Conservation (phyloP, 1,284 basidiomycete species). For the Microbotryum violaceum region DNA sequence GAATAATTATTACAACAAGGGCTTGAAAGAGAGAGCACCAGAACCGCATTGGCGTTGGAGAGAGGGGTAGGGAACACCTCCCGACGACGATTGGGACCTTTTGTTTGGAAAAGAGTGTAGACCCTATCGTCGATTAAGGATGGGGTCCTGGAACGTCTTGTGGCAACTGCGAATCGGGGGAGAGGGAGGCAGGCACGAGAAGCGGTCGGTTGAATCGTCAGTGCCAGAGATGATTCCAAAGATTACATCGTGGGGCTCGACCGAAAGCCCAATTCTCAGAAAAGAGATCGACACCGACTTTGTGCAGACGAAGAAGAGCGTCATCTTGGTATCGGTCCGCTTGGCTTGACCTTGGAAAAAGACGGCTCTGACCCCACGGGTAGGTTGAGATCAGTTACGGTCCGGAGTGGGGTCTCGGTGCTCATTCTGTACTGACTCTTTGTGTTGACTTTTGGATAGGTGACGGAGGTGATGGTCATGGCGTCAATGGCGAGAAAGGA, state of each 20-base stretch:
- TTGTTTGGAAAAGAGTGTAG: no score
- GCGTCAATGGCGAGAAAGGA: not conserved
- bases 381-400: not conserved
- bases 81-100: no score
- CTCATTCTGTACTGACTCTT: slow-evolving; percentile 37
- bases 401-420: not conserved
- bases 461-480: no score
- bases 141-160: slow-evolving; percentile 16
- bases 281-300: slow-evolving; percentile 56
- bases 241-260: no score
- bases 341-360: slow-evolving; percentile 92
- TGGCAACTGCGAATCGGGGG: slow-evolving; percentile 7
- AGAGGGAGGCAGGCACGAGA: not conserved
- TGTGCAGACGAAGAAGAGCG: slow-evolving; percentile 85
- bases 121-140: not conserved
- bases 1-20: no score
- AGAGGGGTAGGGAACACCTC: no score
- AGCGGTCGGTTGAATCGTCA: not conserved
- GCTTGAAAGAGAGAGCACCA: no score
- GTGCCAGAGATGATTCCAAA: no score
- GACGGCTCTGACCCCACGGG: slow-evolving; percentile 58
- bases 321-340: slow-evolving; percentile 83
- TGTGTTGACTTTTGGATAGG: slow-evolving; percentile 26
- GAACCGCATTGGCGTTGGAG: no score
- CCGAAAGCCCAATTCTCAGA: not conserved